phyloP scores from a whole-genome alignment of 1,284 basidiomycete genomes.

The Albatrellus sp. region DNA sequence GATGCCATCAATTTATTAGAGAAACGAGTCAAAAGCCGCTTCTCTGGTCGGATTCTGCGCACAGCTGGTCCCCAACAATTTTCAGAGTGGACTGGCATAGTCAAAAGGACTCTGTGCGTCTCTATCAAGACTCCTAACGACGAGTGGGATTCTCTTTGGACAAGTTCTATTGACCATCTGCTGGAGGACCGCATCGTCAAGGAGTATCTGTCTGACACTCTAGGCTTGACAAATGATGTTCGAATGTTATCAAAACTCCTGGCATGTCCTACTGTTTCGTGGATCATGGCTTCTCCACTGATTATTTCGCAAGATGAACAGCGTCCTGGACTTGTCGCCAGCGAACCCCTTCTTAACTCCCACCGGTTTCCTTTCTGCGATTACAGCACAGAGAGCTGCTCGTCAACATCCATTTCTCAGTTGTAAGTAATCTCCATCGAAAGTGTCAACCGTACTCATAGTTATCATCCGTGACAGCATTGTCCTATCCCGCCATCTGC shows the following conservation, averaged over 20 bases:
- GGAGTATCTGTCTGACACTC: conserved; percentile 41
- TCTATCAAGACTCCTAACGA: conserved; percentile 16
- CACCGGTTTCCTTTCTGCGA: conserved; percentile 26
- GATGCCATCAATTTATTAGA: conserved; percentile 86
- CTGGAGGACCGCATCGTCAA: conserved; percentile 32
- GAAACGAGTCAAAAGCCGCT: conserved; percentile 91
- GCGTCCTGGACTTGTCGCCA: conserved; percentile 34
- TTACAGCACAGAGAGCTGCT: conserved; percentile 40
- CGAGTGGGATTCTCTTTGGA: conserved; percentile 52
- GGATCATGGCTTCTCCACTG: not conserved
- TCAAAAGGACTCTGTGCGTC: conserved; percentile 29
- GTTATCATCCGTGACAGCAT: conserved; percentile 23
- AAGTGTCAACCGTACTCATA: not conserved
- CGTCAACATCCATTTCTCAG: conserved; percentile 34
- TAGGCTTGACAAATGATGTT: conserved; percentile 57
- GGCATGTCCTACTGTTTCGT: conserved; percentile 29
- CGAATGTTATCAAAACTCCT: conserved; percentile 53
- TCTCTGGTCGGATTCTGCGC: conserved; percentile 81
- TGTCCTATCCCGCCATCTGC: conserved; percentile 64
- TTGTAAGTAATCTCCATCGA: conserved; percentile 24
- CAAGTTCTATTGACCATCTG: conserved; percentile 41
- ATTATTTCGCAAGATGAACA: conserved; percentile 28
- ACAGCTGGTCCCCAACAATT: conserved; percentile 47
- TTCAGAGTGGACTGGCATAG: conserved; percentile 38
- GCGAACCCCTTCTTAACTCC: conserved; percentile 39